phyloP scores from a whole-genome alignment of 305 asterid species.

The Fraxinus angustifolia region DNA sequence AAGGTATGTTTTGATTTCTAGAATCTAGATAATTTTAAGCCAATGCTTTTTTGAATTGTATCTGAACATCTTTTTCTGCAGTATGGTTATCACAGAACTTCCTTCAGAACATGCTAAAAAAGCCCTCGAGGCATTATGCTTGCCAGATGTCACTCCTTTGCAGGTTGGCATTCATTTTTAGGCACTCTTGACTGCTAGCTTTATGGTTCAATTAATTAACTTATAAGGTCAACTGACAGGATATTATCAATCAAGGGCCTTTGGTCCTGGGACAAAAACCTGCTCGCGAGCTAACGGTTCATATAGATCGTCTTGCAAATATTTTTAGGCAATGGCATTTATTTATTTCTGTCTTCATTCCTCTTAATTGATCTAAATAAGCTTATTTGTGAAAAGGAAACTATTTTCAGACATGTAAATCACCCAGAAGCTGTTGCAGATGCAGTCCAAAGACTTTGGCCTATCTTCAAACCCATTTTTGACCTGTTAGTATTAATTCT shows the following conservation, averaged over 20 bases:
- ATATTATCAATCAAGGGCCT: slow-evolving; percentile 77
- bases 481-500: slow-evolving; percentile 61
- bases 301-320: slow-evolving; percentile 86
- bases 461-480: slow-evolving; percentile 88
- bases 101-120: slow-evolving; percentile 93
- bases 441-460: slow-evolving; percentile 96
- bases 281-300: slow-evolving; percentile 91
- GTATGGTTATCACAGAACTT: slow-evolving; percentile 90
- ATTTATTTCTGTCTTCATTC: slow-evolving; percentile 9
- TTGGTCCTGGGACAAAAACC: slow-evolving; percentile 73
- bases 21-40: slow-evolving; percentile 16
- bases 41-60: slow-evolving; percentile 28
- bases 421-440: slow-evolving; percentile 99
- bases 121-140: slow-evolving; percentile 84
- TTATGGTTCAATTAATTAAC: slow-evolving; percentile 24
- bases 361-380: slow-evolving; percentile 15
- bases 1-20: slow-evolving; percentile 50
- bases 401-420: slow-evolving; percentile 70
- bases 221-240: slow-evolving; percentile 53
- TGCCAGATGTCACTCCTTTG: slow-evolving; percentile 71
- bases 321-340: slow-evolving; percentile 59
- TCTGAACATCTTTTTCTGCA: slow-evolving; percentile 37
- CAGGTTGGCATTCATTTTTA: slow-evolving; percentile 53
- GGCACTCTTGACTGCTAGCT: slow-evolving; percentile 18
- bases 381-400: slow-evolving; percentile 22